A percentile compares a stretch with the other conserved stretches of the same genome.
Conservation (phyloP, 805 yeast genomes). For the Zygoascus flipseniorum region DNA sequence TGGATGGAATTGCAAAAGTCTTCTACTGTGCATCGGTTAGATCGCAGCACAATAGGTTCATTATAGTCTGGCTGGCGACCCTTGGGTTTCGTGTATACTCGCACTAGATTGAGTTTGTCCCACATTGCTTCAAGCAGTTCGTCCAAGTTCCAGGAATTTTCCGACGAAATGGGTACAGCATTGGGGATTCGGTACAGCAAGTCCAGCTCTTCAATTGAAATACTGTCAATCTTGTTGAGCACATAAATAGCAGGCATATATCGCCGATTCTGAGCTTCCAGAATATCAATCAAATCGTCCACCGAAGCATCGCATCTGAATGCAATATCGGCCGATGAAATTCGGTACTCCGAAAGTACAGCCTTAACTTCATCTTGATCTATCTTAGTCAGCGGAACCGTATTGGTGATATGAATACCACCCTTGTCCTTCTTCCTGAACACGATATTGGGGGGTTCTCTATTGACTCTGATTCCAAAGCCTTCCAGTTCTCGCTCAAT, state of each 20-base stretch:
- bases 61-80: constrained; percentile 88
- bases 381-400: constrained; percentile 85
- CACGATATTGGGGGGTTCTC: constrained; percentile 85
- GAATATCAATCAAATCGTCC: constrained; percentile 89
- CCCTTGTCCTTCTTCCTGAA: constrained; percentile 93
- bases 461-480: constrained; percentile 90
- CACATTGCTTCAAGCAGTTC: constrained; percentile 93
- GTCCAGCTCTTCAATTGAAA: constrained; percentile 88
- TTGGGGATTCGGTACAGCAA: constrained; percentile 85
- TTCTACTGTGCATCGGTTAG: constrained; percentile 75
- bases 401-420: constrained; percentile 87
- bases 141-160: constrained; percentile 94
- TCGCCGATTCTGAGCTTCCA: constrained; percentile 83
- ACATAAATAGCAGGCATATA: constrained; percentile 95
- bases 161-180: constrained; percentile 95
- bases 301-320: constrained; percentile 97
- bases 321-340: constrained; percentile 92
- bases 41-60: constrained; percentile 89
- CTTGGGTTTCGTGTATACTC: constrained; percentile 96
- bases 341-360: constrained; percentile 90
- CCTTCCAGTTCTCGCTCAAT: constrained; percentile 96
- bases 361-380: constrained; percentile 93
- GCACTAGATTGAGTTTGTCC: constrained; percentile 80
- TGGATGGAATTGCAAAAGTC: constrained; percentile 96
- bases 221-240: constrained; percentile 90